phyloP scores from a whole-genome alignment of 306 rosid genomes.

The Medicago lupulina region DNA sequence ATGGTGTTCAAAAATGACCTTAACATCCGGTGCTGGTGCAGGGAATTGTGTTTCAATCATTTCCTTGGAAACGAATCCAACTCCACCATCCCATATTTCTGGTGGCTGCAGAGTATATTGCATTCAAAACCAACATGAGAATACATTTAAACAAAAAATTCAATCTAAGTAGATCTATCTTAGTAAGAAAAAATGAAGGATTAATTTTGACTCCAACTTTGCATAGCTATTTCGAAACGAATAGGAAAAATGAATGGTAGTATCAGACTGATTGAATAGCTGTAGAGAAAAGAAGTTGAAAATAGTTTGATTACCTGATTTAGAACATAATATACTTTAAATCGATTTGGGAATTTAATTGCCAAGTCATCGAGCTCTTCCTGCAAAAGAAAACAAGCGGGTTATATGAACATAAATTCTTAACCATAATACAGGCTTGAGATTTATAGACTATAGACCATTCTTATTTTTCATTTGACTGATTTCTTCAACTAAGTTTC shows the following conservation, averaged over 20 bases:
- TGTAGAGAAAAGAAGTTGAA: constrained; percentile 7
- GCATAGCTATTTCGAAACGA: neutral
- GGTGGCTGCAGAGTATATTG: constrained; percentile 65
- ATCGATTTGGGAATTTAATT: constrained; percentile 61
- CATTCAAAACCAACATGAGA: constrained; percentile 25
- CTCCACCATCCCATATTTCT: constrained; percentile 87
- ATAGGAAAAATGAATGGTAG: neutral
- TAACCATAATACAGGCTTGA: constrained; percentile 15
- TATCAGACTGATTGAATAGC: neutral
- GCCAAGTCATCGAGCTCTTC: constrained; percentile 75
- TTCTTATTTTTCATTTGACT: neutral
- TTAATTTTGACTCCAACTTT: constrained; percentile 7
- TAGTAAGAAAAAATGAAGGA: neutral
- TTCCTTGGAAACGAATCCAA: constrained; percentile 83
- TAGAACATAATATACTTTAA: constrained; percentile 71
- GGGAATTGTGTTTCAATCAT: constrained; percentile 86
- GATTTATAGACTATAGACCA: neutral
- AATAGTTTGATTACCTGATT: constrained; percentile 64
- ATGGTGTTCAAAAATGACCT: constrained; percentile 52
- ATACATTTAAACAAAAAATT: constrained; percentile 2
- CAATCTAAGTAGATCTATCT: constrained; percentile 1
- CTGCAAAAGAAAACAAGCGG: constrained; percentile 51
- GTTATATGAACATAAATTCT: neutral
- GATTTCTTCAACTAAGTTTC: neutral
- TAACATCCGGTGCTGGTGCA: constrained; percentile 66